Conservation (phyloP, 2,329 filamentous ascomycete species). For the Cordyceps sp. region DNA sequence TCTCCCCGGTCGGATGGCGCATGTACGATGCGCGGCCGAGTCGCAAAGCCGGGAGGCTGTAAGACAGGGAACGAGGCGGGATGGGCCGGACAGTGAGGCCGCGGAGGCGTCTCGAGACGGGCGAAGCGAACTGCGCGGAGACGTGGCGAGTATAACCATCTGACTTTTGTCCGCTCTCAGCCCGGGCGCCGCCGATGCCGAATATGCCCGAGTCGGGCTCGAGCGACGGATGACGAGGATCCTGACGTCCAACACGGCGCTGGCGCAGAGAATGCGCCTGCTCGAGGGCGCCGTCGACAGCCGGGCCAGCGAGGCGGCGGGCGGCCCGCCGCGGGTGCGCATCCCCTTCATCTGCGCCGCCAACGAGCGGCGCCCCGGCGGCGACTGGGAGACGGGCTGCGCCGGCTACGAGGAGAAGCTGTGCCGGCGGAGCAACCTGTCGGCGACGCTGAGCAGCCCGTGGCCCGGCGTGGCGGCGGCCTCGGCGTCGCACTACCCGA, state of each 20-base stretch:
- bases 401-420: slow-evolving; percentile 45
- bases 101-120: no score
- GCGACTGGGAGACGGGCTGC: slow-evolving; percentile 58
- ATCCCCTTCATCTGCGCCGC: slow-evolving; percentile 58
- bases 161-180: slow-evolving; percentile 6
- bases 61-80: no score
- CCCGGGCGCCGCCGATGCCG: slow-evolving; percentile 17
- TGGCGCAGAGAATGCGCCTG: slow-evolving; percentile 15
- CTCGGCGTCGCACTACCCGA: slow-evolving; percentile 45
- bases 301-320: slow-evolving; percentile 15
- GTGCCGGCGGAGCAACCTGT: slow-evolving; percentile 57
- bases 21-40: no score
- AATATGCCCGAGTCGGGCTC: slow-evolving; percentile 17
- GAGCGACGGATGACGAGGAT: slow-evolving; percentile 16
- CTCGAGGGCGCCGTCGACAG: slow-evolving; percentile 16
- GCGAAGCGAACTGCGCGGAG: no score
- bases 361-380: slow-evolving; percentile 60
- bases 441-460: slow-evolving; percentile 48
- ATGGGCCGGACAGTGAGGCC: no score
- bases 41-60: no score
- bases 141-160: no score
- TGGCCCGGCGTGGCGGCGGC: slow-evolving; percentile 27
- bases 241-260: slow-evolving; percentile 16
- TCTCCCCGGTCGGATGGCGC: no score
- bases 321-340: slow-evolving; percentile 16